Evolutionary conservation across 1,284 basidiomycete species (phyloP).

Genomic region (Kalmanozyma brasiliensis): DNA sequence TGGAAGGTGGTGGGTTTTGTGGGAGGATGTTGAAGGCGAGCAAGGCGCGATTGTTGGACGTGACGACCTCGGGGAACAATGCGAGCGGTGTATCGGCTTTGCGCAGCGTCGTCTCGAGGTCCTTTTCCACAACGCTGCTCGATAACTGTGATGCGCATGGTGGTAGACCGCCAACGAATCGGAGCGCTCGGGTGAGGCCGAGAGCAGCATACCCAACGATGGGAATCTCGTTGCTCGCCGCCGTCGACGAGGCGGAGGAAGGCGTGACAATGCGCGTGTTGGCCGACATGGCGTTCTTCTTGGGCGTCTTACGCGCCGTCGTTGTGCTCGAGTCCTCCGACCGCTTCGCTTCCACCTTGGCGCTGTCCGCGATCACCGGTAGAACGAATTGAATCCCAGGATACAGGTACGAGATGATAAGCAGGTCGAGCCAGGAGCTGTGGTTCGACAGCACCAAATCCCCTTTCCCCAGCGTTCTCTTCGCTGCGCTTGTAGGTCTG

Average conservation of each 20-base stretch:
- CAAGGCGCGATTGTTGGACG: conserved; percentile 41
- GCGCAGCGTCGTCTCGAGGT: conserved; percentile 20
- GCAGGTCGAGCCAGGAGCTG: conserved; percentile 59
- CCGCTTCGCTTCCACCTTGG: neutral
- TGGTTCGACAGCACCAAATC: conserved; percentile 63
- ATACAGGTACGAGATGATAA: conserved; percentile 56
- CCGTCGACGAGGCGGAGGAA: conserved; percentile 11
- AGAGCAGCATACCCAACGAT: conserved; percentile 16
- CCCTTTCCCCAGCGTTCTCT: conserved; percentile 35
- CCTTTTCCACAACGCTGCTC: neutral
- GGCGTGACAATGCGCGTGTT: conserved; percentile 28
- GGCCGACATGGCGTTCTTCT: conserved; percentile 46
- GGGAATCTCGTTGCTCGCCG: conserved; percentile 8
- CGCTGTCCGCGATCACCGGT: conserved; percentile 17
- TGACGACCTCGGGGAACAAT: conserved; percentile 59
- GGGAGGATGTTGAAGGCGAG: conserved; percentile 19
- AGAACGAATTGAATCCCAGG: conserved; percentile 20
- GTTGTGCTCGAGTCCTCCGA: neutral
- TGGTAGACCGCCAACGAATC: conserved; percentile 22
- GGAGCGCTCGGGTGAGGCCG: neutral
- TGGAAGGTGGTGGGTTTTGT: neutral
- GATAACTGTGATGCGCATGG: neutral
- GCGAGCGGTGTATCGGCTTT: conserved; percentile 16
- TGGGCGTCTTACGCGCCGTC: conserved; percentile 33
- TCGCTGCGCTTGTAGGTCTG: neutral